Percentiles rank a stretch among this genome's conserved stretches.
These are phyloP conservation scores for Brassica hybrid DNA, from an alignment of 441 rosid genomes.

Conservation along the genomic window DNA sequence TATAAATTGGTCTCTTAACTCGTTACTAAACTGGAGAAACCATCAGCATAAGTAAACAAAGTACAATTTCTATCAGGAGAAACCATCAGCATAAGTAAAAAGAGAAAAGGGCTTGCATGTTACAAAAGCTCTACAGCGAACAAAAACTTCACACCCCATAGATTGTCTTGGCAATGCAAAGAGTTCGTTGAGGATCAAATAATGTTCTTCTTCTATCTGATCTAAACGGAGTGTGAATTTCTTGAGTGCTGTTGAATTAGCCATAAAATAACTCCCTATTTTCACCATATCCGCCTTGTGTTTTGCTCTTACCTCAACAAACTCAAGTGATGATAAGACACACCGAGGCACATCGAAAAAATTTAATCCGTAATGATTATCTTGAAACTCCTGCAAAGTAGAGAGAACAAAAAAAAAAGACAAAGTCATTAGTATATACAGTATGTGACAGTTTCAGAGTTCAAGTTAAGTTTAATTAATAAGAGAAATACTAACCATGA, in stretches of 20 bases:
- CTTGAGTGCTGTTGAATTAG: conserved; percentile 22
- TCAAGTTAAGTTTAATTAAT: not conserved
- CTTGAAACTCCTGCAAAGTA: not conserved
- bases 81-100: not conserved
- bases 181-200: not conserved
- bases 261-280: conserved; percentile 17
- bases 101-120: conserved; percentile 2
- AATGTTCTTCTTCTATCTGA: not conserved
- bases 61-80: not conserved
- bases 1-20: too few species aligned
- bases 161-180: conserved; percentile 20
- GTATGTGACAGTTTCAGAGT: not conserved
- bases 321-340: conserved; percentile 25
- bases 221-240: conserved; percentile 18
- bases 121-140: not conserved
- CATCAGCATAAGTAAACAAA: not conserved
- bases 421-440: not conserved
- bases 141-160: conserved; percentile 12
- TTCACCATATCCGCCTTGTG: conserved; percentile 1
- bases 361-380: not conserved
- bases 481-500: conserved; percentile 1
- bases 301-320: conserved; percentile 20
- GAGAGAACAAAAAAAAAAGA: not conserved
- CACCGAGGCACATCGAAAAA: conserved; percentile 12
- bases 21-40: too few species aligned